A percentile compares a stretch with the other conserved stretches of the same genome.
Evolutionary conservation across 2,329 filamentous ascomycete genomes (phyloP).

Genomic region (Chrysoporthe cubensis): DNA sequence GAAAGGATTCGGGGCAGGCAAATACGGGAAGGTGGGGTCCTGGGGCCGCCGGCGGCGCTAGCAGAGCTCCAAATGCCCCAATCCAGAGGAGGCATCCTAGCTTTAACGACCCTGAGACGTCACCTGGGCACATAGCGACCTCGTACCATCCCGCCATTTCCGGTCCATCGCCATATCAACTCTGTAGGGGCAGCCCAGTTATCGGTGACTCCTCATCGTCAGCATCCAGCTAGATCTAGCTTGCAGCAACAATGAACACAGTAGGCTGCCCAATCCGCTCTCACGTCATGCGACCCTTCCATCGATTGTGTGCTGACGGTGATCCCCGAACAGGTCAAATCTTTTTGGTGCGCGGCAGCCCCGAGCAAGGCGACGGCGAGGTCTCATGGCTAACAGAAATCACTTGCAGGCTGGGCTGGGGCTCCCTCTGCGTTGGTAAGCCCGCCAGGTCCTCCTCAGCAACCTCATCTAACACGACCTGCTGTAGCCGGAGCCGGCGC

Average conservation of each 20-base stretch:
- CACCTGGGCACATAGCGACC: background rate
- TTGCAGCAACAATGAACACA: slow-evolving; percentile 55
- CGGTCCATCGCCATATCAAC: background rate
- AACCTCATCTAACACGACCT: background rate
- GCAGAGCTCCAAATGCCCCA: slow-evolving; percentile 14
- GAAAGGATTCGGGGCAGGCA: slow-evolving; percentile 3
- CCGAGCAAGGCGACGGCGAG: background rate
- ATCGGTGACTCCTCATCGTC: background rate
- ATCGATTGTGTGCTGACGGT: slow-evolving; percentile 17
- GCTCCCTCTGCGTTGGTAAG: slow-evolving; percentile 81
- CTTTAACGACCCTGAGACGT: background rate
- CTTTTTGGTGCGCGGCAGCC: slow-evolving; percentile 58
- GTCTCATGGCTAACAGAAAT: slow-evolving; percentile 23
- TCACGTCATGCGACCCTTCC: background rate
- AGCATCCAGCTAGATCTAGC: no score
- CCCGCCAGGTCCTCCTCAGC: slow-evolving; percentile 12
- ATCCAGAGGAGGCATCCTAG: background rate
- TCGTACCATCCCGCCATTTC: background rate
- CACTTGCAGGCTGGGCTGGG: slow-evolving; percentile 80
- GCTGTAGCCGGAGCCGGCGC: slow-evolving; percentile 79
- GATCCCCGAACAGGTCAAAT: slow-evolving; percentile 56
- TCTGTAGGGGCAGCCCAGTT: background rate
- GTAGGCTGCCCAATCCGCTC: slow-evolving; percentile 43
- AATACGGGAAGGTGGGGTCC: slow-evolving; percentile 1
- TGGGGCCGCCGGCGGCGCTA: background rate